Conservation (phyloP, 1,139 yeast genomes). For the Citeromyces siamensis region DNA sequence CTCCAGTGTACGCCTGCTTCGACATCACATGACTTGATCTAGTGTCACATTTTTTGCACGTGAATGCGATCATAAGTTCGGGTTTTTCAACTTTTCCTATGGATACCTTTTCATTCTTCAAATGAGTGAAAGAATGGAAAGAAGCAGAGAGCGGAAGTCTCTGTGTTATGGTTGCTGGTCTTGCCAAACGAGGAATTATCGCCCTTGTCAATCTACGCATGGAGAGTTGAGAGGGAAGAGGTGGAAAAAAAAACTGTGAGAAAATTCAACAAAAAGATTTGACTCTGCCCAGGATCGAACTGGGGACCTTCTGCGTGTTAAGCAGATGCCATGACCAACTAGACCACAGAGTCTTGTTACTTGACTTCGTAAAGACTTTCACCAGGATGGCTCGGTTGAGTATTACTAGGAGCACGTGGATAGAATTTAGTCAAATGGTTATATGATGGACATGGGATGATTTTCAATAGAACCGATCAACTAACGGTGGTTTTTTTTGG, state of each 20-base stretch:
- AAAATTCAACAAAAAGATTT: not conserved
- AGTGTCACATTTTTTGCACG: constrained; percentile 79
- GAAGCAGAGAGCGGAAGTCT: constrained; percentile 2
- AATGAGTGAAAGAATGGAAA: not conserved
- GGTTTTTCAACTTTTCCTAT: constrained; percentile 44
- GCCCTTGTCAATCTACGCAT: constrained; percentile 6
- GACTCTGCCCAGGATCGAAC: constrained; percentile 56
- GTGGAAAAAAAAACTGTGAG: constrained; percentile 1
- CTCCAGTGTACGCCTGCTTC: constrained; percentile 80
- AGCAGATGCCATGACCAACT: constrained; percentile 62
- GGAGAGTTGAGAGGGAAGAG: not conserved
- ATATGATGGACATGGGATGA: too few species aligned
- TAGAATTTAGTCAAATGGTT: too few species aligned
- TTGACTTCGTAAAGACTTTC: too few species aligned
- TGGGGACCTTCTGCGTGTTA: constrained; percentile 73
- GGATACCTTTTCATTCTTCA: constrained; percentile 7
- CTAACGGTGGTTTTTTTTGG: too few species aligned
- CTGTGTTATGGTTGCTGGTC: constrained; percentile 2
- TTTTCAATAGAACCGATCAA: too few species aligned
- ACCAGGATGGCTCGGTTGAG: too few species aligned
- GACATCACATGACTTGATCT: constrained; percentile 82
- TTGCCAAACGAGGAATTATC: not conserved
- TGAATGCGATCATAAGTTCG: constrained; percentile 76
- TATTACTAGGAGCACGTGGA: too few species aligned
- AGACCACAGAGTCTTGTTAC: constrained; percentile 30